Evolutionary conservation across 495 filamentous ascomycete genomes (phyloP), one percentile per base, ranked within the genome.

Genomic region (Achaetomiella virescens): DNA sequence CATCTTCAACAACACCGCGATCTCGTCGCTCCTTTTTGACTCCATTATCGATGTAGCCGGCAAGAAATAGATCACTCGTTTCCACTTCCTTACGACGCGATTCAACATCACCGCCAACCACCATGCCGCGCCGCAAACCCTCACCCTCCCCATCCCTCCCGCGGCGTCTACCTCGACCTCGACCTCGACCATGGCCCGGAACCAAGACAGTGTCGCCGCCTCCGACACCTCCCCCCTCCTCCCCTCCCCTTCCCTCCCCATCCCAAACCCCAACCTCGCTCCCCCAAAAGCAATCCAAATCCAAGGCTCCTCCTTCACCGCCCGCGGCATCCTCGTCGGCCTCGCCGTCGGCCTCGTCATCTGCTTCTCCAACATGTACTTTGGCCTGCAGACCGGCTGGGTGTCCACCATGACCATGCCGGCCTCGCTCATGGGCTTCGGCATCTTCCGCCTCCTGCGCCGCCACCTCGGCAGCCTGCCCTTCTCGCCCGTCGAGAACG

Each of bases 321-420:
- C 84, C 15, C 86, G 93, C 41, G 90, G 88, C 29, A 74, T 96
- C 37, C 64, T 84, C 25, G 89, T 90, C 48, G 93, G 93, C 35
- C 72, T 97, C 7, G 70, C 80, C 3, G 92, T 97, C 55, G 93
- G 93, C 25, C 78, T 90, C 2, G 75, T 97, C 40, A 95, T 96
- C 57, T 91, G 87, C 59, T 96, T 96, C 72, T 92, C 88, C 24
- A 97, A 97, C 70, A 95, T 89, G 77, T 99, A 97, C 67, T 99
- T 97, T 64, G 95, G 95, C 12, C 78, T 99, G 24, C 95, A 99
- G 69, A 97, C 92, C 3, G 95, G 95, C 62, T 99, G 93, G 92
- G 76, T 84, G 14, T 75, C 70, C 53, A 76, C 70, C 61, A 78
- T 81, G 79, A 75, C 72, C 14, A 97, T 99, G 95, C 95, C 95